Evolutionary conservation across 345 rosid genomes (phyloP).

Genomic region (Abelmoschus esculentus): DNA sequence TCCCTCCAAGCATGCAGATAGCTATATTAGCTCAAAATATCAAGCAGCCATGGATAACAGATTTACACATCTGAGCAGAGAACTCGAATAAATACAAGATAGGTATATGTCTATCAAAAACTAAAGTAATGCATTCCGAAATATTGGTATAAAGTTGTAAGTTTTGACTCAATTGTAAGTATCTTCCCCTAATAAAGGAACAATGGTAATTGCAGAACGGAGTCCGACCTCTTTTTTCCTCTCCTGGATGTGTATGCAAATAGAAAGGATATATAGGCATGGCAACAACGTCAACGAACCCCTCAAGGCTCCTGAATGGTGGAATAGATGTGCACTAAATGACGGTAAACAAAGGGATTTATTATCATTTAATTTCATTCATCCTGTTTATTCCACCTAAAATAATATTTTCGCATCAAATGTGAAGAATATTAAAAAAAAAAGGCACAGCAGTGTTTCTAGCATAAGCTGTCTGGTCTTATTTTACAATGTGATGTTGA

Average conservation of each 20-base stretch:
- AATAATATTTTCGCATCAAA: background rate
- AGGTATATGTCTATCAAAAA: background rate
- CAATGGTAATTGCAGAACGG: background rate
- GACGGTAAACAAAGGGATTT: background rate
- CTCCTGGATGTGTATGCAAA: background rate
- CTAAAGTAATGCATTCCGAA: background rate
- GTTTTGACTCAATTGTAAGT: slow-evolving; percentile 1
- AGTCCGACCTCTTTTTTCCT: background rate
- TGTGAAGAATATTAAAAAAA: background rate
- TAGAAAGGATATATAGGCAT: background rate
- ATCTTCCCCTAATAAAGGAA: background rate
- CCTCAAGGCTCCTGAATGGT: background rate
- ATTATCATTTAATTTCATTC: background rate
- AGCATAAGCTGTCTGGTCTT: background rate
- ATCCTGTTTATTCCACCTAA: background rate
- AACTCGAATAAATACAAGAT: background rate
- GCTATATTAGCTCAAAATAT: background rate
- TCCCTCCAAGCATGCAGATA: background rate
- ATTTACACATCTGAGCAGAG: background rate
- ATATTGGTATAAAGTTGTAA: background rate
- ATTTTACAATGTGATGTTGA: background rate
- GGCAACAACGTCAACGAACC: background rate
- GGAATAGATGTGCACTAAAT: background rate
- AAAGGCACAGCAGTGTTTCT: background rate
- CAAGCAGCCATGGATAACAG: background rate